Percentiles rank a stretch among this genome's conserved stretches.
Evolutionary conservation across 2,329 filamentous ascomycete genomes (phyloP).

Genomic region (Fusarium xyrophilum): DNA sequence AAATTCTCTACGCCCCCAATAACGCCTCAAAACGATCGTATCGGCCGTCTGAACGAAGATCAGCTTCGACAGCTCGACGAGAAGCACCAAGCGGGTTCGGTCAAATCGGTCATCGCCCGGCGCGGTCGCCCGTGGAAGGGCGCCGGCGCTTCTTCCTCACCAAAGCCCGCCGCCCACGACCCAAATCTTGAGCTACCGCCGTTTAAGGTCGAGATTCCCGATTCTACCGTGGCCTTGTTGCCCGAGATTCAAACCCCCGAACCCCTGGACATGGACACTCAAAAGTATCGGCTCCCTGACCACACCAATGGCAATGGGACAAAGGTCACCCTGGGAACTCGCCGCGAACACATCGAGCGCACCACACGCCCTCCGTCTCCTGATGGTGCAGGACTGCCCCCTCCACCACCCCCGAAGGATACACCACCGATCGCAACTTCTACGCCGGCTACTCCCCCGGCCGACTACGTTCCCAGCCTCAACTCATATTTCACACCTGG

Average conservation of each 20-base stretch:
- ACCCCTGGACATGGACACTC: conserved; percentile 70
- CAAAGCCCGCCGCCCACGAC: conserved; percentile 38
- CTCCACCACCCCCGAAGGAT: conserved; percentile 50
- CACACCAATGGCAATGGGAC: conserved; percentile 72
- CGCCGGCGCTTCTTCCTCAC: conserved; percentile 53
- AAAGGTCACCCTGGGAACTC: conserved; percentile 65
- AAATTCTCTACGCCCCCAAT: conserved; percentile 46
- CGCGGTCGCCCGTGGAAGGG: conserved; percentile 77
- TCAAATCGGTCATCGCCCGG: conserved; percentile 61
- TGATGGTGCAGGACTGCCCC: conserved; percentile 48
- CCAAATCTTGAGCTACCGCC: conserved; percentile 35
- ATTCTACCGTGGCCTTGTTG: conserved; percentile 46
- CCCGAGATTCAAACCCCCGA: conserved; percentile 60
- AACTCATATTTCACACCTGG: conserved; percentile 72
- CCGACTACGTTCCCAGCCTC: conserved; percentile 58
- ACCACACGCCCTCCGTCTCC: conserved; percentile 51
- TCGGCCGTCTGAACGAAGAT: conserved; percentile 74
- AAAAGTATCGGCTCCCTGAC: conserved; percentile 78
- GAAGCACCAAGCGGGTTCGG: conserved; percentile 65
- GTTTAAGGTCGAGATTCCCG: conserved; percentile 42
- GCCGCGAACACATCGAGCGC: conserved; percentile 64
- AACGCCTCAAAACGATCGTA: conserved; percentile 51
- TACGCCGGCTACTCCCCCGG: conserved; percentile 43
- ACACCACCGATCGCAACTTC: conserved; percentile 47
- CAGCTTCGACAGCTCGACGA: conserved; percentile 74